Evolutionary conservation across 495 filamentous ascomycete genomes (phyloP).

Genomic region (Apiosordaria backusii): DNA sequence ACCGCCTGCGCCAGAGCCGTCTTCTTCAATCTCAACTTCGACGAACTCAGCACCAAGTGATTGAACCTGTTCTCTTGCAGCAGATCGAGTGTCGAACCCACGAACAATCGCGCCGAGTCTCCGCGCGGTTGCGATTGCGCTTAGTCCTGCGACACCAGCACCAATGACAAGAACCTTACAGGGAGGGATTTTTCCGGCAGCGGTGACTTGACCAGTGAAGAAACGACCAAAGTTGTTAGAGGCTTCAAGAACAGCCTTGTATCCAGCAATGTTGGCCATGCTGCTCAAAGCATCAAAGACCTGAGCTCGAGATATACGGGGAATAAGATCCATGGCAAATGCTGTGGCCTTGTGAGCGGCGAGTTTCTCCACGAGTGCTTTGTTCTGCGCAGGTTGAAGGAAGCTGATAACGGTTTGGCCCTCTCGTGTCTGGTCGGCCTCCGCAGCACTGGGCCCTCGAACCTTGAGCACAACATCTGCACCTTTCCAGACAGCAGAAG

Average conservation of each 20-base stretch:
- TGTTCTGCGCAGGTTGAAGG: conserved; percentile 71
- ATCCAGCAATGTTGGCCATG: conserved; percentile 86
- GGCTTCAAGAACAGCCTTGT: conserved; percentile 79
- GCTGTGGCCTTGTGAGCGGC: conserved; percentile 59
- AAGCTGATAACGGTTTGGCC: conserved; percentile 70
- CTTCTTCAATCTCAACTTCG: conserved; percentile 78
- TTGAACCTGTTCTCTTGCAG: conserved; percentile 77
- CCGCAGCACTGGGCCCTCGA: conserved; percentile 62
- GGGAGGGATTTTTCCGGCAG: conserved; percentile 77
- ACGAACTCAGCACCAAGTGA: conserved; percentile 81
- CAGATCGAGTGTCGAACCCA: conserved; percentile 76
- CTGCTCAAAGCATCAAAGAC: conserved; percentile 77
- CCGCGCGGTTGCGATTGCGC: conserved; percentile 75
- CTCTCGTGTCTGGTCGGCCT: conserved; percentile 57
- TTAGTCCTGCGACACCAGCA: conserved; percentile 75
- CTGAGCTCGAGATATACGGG: conserved; percentile 76
- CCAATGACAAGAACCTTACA: conserved; percentile 81
- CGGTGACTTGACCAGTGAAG: conserved; percentile 77
- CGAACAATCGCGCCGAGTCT: conserved; percentile 80
- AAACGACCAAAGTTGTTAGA: conserved; percentile 81
- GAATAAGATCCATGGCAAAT: conserved; percentile 85
- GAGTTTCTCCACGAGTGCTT: conserved; percentile 61
- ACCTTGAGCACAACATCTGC: conserved; percentile 78
- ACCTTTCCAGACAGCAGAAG: conserved; percentile 57
- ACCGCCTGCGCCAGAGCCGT: conserved; percentile 74